Evolutionary conservation across 257 asterid genomes (phyloP).

Genomic region (Solanum bukasovii): DNA sequence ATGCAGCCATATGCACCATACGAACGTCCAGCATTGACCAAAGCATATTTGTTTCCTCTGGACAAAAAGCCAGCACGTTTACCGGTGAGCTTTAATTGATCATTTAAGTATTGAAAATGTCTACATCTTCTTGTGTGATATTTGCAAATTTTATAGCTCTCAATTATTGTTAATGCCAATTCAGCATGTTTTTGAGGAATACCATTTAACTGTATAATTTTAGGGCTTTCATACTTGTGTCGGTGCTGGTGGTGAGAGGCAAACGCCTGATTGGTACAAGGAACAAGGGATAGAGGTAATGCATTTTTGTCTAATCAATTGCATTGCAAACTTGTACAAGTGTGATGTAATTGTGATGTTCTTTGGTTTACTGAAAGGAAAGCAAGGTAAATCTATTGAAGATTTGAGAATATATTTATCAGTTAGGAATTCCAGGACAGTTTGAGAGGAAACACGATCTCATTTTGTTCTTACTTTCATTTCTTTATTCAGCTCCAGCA

Average conservation of each 20-base stretch:
- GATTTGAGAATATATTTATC: background rate
- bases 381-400: background rate
- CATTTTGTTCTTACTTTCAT: background rate
- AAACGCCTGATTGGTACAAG: constrained; percentile 98
- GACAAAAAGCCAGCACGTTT: constrained; percentile 94
- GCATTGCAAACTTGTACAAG: background rate
- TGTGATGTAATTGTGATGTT: background rate
- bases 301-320: background rate
- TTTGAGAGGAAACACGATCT: background rate
- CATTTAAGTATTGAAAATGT: background rate
- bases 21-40: constrained; percentile 95
- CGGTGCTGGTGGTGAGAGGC: constrained; percentile 88
- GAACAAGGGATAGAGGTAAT: constrained; percentile 94
- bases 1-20: constrained; percentile 82
- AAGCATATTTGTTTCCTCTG: constrained; percentile 72
- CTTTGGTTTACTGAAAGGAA: background rate
- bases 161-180: background rate
- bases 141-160: background rate
- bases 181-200: background rate
- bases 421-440: background rate
- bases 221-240: constrained; percentile 98
- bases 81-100: constrained; percentile 49
- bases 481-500: background rate
- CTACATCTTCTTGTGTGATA: background rate
- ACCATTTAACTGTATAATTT: background rate